Conservation (phyloP, 768 basidiomycete genomes). For the Serendipita vermifera region DNA sequence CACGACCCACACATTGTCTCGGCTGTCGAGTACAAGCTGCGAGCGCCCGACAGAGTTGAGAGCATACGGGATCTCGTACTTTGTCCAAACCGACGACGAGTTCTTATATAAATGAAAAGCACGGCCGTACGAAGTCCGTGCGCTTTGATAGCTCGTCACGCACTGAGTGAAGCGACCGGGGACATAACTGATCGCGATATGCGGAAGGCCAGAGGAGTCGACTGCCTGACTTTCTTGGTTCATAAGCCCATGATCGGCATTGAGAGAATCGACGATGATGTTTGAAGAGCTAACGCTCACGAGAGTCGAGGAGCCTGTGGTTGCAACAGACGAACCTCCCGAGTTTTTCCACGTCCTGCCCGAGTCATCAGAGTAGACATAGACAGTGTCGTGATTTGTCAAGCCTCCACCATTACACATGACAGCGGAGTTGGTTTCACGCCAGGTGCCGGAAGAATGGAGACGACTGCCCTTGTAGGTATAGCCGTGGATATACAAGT, state of each 20-base stretch:
- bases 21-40: constrained; percentile 12
- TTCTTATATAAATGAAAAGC: constrained; percentile 10
- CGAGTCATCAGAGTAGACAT: constrained; percentile 8
- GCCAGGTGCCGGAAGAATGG: constrained; percentile 6
- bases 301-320: constrained; percentile 6
- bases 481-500: constrained; percentile 9
- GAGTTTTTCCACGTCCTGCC: constrained; percentile 10
- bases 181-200: constrained; percentile 13
- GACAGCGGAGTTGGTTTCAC: not conserved
- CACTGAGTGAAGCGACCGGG: constrained; percentile 13
- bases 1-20: constrained; percentile 12
- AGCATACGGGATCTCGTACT: constrained; percentile 8
- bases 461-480: constrained; percentile 6
- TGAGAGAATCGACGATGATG: constrained; percentile 12
- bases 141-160: constrained; percentile 4
- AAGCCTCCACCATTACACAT: constrained; percentile 1
- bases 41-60: constrained; percentile 11
- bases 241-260: constrained; percentile 12
- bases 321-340: constrained; percentile 4
- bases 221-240: constrained; percentile 11
- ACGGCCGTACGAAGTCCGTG: not conserved
- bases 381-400: constrained; percentile 10
- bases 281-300: constrained; percentile 8
- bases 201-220: constrained; percentile 7
- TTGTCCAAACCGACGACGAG: constrained; percentile 6